Percentiles rank a stretch among this genome's conserved stretches.
phyloP scores from a whole-genome alignment of 2,329 filamentous ascomycete genomes.

The Xylariaceae sp. region DNA sequence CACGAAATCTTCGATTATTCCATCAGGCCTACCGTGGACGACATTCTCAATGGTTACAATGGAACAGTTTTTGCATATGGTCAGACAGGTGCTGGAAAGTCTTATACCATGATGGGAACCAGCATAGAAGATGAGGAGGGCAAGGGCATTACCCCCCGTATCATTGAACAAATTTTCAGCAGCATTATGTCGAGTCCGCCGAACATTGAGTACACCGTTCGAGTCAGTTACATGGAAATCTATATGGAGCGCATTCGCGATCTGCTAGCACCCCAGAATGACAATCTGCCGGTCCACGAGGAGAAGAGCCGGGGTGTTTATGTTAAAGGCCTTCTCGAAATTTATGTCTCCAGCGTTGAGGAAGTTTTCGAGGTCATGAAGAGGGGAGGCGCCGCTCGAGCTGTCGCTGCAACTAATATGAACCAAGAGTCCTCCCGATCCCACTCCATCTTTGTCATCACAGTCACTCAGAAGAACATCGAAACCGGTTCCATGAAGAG shows the following conservation, averaged over 20 bases:
- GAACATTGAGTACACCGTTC: conserved; percentile 97
- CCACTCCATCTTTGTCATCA: conserved; percentile 97
- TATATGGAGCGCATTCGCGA: conserved; percentile 99
- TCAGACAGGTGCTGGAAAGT: conserved; percentile 97
- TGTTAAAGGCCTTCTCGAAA: conserved; percentile 89
- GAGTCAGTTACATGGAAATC: conserved; percentile 99
- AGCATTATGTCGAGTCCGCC: conserved; percentile 88
- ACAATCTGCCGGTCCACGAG: conserved; percentile 96
- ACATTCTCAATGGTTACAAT: conserved; percentile 98
- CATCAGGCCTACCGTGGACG: conserved; percentile 91
- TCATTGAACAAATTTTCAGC: conserved; percentile 95
- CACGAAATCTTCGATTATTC: conserved; percentile 97
- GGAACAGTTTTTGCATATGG: conserved; percentile 98
- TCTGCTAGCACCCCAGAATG: conserved; percentile 85
- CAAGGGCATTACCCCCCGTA: conserved; percentile 93
- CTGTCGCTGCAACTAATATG: conserved; percentile 98
- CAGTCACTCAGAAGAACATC: conserved; percentile 94
- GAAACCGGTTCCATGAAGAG: conserved; percentile 95
- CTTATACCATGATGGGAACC: conserved; percentile 97
- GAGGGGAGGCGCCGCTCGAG: conserved; percentile 80
- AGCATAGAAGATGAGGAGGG: conserved; percentile 87
- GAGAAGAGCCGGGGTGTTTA: conserved; percentile 96
- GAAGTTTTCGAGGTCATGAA: conserved; percentile 98
- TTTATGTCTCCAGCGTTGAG: conserved; percentile 91
- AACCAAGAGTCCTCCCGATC: conserved; percentile 97